phyloP scores from a whole-genome alignment of 2,329 filamentous ascomycete species.

The Basipetospora sp. region DNA sequence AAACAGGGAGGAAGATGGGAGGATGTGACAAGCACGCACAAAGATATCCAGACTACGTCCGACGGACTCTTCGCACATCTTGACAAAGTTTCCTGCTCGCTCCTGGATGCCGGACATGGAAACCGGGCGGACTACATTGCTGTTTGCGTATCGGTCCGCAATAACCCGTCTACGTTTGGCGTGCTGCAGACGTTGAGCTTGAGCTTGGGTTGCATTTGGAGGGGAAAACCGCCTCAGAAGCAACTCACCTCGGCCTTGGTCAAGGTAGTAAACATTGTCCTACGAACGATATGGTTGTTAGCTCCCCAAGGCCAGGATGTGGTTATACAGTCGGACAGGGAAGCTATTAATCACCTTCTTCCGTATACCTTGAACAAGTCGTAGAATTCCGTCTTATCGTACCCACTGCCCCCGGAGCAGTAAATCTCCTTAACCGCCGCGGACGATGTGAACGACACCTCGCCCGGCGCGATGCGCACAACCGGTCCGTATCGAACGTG shows the following conservation, averaged over 20 bases:
- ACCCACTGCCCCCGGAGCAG: conserved; percentile 44
- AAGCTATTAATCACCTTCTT: conserved; percentile 35
- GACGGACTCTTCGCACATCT: conserved; percentile 31
- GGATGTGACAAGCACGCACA: conserved; percentile 24
- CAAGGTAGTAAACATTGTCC: conserved; percentile 46
- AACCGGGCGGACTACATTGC: conserved; percentile 43
- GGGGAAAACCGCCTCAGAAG: not conserved
- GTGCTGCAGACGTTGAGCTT: too few relatives aligned
- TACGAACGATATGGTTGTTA: too few relatives aligned
- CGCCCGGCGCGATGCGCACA: conserved; percentile 41
- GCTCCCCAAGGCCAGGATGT: too few relatives aligned
- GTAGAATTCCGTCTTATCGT: conserved; percentile 52
- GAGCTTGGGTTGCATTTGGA: too few relatives aligned
- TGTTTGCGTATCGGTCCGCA: conserved; percentile 54
- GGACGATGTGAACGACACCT: conserved; percentile 43
- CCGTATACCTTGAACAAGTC: conserved; percentile 44
- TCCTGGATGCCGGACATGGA: conserved; percentile 43
- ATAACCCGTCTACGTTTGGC: conserved; percentile 47
- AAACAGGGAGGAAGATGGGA: too few relatives aligned
- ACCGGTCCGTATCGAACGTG: conserved; percentile 42
- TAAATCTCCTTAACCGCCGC: conserved; percentile 49
- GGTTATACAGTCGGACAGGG: too few relatives aligned
- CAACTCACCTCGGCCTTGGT: conserved; percentile 35
- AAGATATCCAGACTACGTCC: conserved; percentile 43
- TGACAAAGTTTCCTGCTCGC: conserved; percentile 39